phyloP scores from a whole-genome alignment of 192 early-diverging fungal genomes.

The Dissophora ornata region DNA sequence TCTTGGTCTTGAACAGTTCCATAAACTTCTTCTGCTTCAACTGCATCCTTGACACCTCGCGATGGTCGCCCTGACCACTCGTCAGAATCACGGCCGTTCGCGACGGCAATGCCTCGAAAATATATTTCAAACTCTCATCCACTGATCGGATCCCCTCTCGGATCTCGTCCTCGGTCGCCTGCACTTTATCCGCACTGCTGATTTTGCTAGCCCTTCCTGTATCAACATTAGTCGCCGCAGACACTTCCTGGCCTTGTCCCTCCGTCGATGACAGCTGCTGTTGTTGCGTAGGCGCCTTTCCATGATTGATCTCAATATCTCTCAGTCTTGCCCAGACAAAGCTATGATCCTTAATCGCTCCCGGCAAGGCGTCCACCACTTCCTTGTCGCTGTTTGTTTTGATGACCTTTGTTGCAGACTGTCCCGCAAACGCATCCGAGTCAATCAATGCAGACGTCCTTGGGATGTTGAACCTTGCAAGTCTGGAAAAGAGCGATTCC shows the following conservation, averaged over 20 bases:
- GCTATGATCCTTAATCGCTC: conserved; percentile 27
- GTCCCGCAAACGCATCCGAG: conserved; percentile 28
- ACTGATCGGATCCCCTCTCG: conserved; percentile 33
- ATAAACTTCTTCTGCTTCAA: conserved; percentile 43
- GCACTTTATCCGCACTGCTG: conserved; percentile 40
- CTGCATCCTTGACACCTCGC: conserved; percentile 46
- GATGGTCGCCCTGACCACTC: conserved; percentile 56
- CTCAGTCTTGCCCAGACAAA: conserved; percentile 50
- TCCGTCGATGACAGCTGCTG: conserved; percentile 1
- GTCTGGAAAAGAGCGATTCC: conserved; percentile 55
- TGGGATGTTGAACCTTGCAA: conserved; percentile 25
- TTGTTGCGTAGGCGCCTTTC: conserved; percentile 11
- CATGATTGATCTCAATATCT: conserved; percentile 53
- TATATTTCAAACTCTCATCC: conserved; percentile 42
- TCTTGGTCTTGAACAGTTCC: conserved; percentile 30
- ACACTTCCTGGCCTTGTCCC: neutral
- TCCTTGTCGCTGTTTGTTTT: conserved; percentile 30
- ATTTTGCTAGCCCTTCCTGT: conserved; percentile 31
- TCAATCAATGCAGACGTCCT: conserved; percentile 38
- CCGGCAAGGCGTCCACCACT: conserved; percentile 38
- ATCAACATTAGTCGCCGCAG: neutral
- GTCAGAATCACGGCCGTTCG: conserved; percentile 53
- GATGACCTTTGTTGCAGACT: conserved; percentile 28
- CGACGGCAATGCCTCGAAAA: conserved; percentile 46
- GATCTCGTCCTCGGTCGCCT: conserved; percentile 35